Evolutionary conservation across 176 grass and related monocot species (phyloP), one percentile per base, ranked within the genome.

Genomic region (Bothriochloa decipiens): DNA sequence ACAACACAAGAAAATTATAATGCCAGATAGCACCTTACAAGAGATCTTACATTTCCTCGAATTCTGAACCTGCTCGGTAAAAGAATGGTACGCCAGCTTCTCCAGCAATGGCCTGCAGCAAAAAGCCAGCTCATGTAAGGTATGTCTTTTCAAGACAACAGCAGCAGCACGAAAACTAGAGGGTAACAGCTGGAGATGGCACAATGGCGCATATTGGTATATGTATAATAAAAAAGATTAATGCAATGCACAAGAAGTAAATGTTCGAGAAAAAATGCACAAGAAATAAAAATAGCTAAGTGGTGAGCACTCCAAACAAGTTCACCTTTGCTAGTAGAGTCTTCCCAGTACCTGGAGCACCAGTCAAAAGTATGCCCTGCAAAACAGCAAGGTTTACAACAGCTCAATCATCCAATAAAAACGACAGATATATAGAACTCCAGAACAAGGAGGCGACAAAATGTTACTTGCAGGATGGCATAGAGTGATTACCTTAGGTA

Each of bases 81-180:
- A 99, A 99, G 86, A 99, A 99, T 53, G 97, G 97, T 63, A 99
- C 97, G 32, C 89, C 97, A 72, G 97, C 93, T 94, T 99, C 97
- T 86, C 97, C 97, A 88, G 97, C 97, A 82, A 99, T 96, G 83
- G 97, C 97, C 97, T 99, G 76, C 82, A 79, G 67, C 73, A 85
- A 53, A 84, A 93, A 35, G 42, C 0, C 40, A 73, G 53, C 43
- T 70, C 35, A 37, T 72, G 52, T 81, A 87, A 91, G 62, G 70
- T 65, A 76, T 57, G 41, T 42, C 65, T 40, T 20, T 35, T 68
- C 68, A 79, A 78, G 36, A 13, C 85, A 81, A 82, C 17, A 17
- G 33, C 1, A 35, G 40, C 55, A 82, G 67, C 22, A 72, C 15
- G 52, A 18, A 73, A 79, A 72, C 10, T 45, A 78, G 23, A 67